phyloP scores from a whole-genome alignment of 2,329 filamentous ascomycete species.

The Aureobasidium sp. region DNA sequence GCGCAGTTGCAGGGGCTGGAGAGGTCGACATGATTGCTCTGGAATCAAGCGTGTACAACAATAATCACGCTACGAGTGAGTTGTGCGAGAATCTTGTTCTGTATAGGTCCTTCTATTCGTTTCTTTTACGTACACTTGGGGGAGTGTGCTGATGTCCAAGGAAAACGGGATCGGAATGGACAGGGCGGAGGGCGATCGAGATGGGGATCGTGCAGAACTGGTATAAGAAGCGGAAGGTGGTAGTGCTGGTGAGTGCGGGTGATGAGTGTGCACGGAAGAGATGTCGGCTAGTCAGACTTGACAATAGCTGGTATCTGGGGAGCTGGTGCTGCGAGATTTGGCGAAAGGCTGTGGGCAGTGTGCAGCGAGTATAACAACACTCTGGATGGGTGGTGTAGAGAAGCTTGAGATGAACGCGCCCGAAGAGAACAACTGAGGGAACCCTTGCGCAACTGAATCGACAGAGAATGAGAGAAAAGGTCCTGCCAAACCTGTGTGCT shows the following conservation, averaged over 20 bases:
- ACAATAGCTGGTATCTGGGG: conserved; percentile 13
- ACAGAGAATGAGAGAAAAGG: conserved; percentile 10
- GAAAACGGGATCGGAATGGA: conserved; percentile 15
- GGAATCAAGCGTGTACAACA: conserved; percentile 13
- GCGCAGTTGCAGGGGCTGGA: conserved; percentile 17
- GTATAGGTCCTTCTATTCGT: conserved; percentile 16
- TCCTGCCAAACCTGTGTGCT: conserved; percentile 13
- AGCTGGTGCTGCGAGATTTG: conserved; percentile 15
- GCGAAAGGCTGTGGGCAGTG: conserved; percentile 13
- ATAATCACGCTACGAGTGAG: conserved; percentile 6
- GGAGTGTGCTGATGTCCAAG: conserved; percentile 14
- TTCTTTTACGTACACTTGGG: conserved; percentile 16
- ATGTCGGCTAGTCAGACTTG: conserved; percentile 13
- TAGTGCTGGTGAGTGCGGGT: conserved; percentile 15
- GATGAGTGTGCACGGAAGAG: conserved; percentile 7
- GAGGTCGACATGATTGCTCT: conserved; percentile 18
- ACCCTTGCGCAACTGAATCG: conserved; percentile 5
- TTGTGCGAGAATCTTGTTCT: neutral
- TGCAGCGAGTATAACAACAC: conserved; percentile 14
- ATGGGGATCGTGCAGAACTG: conserved; percentile 14
- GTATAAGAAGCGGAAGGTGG: conserved; percentile 3
- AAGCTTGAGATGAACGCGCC: neutral
- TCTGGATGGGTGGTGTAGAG: conserved; percentile 7
- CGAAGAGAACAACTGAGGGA: neutral
- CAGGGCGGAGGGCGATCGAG: conserved; percentile 13